These are phyloP conservation scores for Colletotrichum abscissum DNA, from an alignment of 2,329 filamentous ascomycete species.

Conservation along the genomic window DNA sequence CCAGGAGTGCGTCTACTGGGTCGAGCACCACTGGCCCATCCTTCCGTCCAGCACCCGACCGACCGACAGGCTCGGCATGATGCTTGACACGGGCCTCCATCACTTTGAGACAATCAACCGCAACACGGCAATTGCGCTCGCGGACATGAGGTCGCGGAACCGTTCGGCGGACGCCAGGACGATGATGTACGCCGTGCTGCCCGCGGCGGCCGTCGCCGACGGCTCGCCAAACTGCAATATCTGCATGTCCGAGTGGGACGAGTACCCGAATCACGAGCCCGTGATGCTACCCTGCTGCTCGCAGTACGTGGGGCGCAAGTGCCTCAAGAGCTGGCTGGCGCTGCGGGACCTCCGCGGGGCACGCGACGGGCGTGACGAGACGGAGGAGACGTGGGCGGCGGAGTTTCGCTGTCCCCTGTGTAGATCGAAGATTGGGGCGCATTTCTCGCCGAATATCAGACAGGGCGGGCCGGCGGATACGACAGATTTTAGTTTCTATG, in stretches of 20 bases:
- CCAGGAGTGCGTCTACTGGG: conserved; percentile 26
- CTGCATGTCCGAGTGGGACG: conserved; percentile 9
- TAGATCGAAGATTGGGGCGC: not conserved
- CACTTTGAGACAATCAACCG: not conserved
- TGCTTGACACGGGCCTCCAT: not conserved
- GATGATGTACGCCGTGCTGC: not conserved
- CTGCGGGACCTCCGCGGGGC: not conserved
- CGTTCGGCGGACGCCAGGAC: not conserved
- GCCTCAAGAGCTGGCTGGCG: conserved; percentile 22
- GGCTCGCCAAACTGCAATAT: not conserved
- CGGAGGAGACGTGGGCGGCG: conserved; percentile 1
- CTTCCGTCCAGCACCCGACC: not conserved
- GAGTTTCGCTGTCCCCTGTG: conserved; percentile 16
- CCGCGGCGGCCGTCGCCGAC: not conserved
- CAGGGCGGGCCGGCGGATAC: not conserved
- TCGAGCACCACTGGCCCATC: conserved; percentile 25
- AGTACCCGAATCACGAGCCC: conserved; percentile 21
- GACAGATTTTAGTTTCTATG: not conserved
- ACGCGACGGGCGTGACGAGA: not conserved
- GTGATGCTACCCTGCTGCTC: conserved; percentile 22
- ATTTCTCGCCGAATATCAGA: conserved; percentile 15
- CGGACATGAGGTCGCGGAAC: conserved; percentile 9
- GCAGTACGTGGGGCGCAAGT: conserved; percentile 13
- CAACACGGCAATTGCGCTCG: conserved; percentile 10
- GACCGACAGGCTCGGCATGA: not conserved